Evolutionary conservation across 2,329 filamentous ascomycete genomes (phyloP).

Genomic region (Ceratocystis ficicola): DNA sequence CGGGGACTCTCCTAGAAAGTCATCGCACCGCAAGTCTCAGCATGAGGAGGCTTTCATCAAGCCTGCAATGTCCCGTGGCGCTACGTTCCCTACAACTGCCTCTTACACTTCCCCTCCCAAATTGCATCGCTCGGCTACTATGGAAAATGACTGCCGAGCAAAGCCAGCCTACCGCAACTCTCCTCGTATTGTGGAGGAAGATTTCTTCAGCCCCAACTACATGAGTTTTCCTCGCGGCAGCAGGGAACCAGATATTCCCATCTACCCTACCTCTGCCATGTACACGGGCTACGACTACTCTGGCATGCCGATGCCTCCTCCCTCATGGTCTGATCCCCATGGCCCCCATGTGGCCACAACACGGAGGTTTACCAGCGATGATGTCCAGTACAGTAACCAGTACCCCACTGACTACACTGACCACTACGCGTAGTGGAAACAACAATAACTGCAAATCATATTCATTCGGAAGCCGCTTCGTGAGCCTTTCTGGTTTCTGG

Average conservation of each 20-base stretch:
- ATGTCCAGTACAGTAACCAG: slow-evolving; percentile 10
- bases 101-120: neutral
- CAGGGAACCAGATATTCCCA: neutral
- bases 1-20: slow-evolving; percentile 13
- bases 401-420: slow-evolving; percentile 1
- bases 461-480: neutral
- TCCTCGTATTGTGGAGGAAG: neutral
- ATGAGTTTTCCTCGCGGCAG: neutral
- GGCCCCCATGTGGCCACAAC: neutral
- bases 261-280: neutral
- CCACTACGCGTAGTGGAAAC: neutral
- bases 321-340: neutral
- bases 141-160: neutral
- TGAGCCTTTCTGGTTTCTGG: neutral
- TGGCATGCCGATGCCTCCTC: neutral
- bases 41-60: neutral
- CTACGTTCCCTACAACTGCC: neutral
- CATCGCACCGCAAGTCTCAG: neutral
- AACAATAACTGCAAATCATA: neutral
- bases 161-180: neutral
- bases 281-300: neutral
- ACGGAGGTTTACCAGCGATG: slow-evolving; percentile 5
- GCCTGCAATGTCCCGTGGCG: neutral
- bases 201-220: neutral
- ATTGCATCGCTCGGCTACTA: neutral